Evolutionary conservation across 2,329 filamentous ascomycete genomes (phyloP), one percentile per base, ranked within the genome.

Genomic region (Sclerotinia trifoliorum): DNA sequence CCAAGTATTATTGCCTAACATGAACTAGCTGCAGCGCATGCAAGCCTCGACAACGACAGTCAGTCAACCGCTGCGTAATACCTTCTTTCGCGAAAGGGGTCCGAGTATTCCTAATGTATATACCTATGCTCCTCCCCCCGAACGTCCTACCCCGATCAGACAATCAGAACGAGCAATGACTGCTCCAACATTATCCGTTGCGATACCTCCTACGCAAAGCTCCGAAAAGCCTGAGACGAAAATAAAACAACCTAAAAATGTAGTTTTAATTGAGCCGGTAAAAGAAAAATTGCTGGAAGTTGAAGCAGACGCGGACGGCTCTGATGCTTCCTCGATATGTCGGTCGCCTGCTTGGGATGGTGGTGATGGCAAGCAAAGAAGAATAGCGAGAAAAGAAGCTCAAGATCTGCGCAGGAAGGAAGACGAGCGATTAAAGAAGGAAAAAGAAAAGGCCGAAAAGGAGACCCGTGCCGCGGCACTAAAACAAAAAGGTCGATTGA

Each of bases 321-420:
- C 76, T 21, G 75, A 75, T 49, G 66, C 65, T n/a, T 77, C 76
- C 6, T 77, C 75, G 0, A 85, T 88, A 66, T 89, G 86, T 70
- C 84, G 87, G 67, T 88, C 86, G 1, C 86, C 86, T 1, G 87
- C 83, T 67, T 88, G 86, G 86, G 85, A 87, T 70, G 82, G 84
- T 29, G 85, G 85, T 72, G 81, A 81, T 3, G 81, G 82, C 26
- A 78, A 76, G 67, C 82, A 79, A 65, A 82, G 78, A 71, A 82
- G 82, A 61, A 80, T 82, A 69, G 78, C 81, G 60, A 78, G 77
- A 77, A 56, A 78, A 77, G 71, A 80, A 80, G 68, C 78, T 74
- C 68, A 82, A 77, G 70, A 77, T 74, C 78, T 79, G 69, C 75
- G 74, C 55, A 81, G 78, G 63, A 82, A 79, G 71, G 81, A 82